Base-by-base conservation (phyloP, 148 eudicot genomes). In the Talinum fruticosum region DNA sequence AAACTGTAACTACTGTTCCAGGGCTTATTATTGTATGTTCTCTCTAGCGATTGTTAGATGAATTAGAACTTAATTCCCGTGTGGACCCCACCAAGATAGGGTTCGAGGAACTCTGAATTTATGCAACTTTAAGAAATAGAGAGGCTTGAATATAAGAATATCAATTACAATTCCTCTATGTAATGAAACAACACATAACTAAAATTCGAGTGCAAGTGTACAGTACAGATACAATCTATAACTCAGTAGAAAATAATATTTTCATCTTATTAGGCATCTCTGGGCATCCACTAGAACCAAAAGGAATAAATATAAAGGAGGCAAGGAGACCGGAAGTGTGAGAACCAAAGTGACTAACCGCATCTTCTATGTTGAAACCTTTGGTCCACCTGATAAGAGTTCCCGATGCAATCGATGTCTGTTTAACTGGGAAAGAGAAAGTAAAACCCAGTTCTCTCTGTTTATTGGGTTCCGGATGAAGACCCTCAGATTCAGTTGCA, bases 361-460 rank as follows among this genome's bases (percentile, higher is more conserved):
- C 78, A 62, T 93, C 97, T 75, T 87, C 89, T 57, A 96, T 91
- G 29, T 82, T 80, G 85, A 96, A 96, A 71, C 97, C 99, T 79
- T 96, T 96, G 41, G 99, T 93, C 99, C 99, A 96, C 73, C 88
- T 89, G 41, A 96, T 92, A 70, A 96, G 90, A 73, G 84, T 79
- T 54, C 99, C 99, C 16, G 97, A 84, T 35, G 89, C 84, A 71
- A 96, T 90, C 41, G 98, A 93, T 41, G 89, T 79, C 84, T 96
- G 99, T 73, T 82, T 89, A 65, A 96, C 93, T 21, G 99, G 99
- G 85, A 96, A 96, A 34, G 99, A 96, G 87, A 96, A 96, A 79
- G 99, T 96, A 77, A 96, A 96, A 64, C 99, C 99, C 47, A 96
- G 84, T 86, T 96, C 99, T 83, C 99, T 90, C 78, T 96, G 93